A percentile compares a stretch with the other conserved stretches of the same genome.
phyloP scores from a whole-genome alignment of 2,329 filamentous ascomycete genomes.

The Nectriaceae sp. region DNA sequence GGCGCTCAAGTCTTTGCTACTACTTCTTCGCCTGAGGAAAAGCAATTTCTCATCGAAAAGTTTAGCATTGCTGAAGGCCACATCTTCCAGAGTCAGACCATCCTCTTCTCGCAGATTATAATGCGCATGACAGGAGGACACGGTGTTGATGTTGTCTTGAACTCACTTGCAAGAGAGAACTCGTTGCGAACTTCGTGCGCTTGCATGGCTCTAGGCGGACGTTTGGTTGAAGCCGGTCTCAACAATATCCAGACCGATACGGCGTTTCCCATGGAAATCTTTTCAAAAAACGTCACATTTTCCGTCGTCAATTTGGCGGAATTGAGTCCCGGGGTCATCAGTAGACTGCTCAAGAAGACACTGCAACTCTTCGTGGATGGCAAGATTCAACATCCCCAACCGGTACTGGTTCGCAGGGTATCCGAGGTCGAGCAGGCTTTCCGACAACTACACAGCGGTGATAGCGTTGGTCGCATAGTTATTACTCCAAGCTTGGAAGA shows the following conservation, averaged over 20 bases:
- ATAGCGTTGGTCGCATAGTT: slow-evolving; percentile 13
- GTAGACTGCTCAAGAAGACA: slow-evolving; percentile 1
- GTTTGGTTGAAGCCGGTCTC: slow-evolving; percentile 36
- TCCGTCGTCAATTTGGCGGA: slow-evolving; percentile 8
- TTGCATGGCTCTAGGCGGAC: slow-evolving; percentile 34
- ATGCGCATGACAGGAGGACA: slow-evolving; percentile 22
- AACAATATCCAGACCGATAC: slow-evolving; percentile 24
- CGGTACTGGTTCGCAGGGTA: slow-evolving; percentile 5
- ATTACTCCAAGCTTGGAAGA: slow-evolving; percentile 1
- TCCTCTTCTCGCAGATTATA: slow-evolving; percentile 27
- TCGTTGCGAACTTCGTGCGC: slow-evolving; percentile 30
- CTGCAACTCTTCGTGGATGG: slow-evolving; percentile 7
- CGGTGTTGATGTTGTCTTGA: slow-evolving; percentile 36
- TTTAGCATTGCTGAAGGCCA: slow-evolving; percentile 31
- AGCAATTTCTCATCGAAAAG: slow-evolving; percentile 23
- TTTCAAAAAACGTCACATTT: slow-evolving; percentile 13
- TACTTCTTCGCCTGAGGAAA: slow-evolving; percentile 26
- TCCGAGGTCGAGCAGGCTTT: slow-evolving; percentile 6
- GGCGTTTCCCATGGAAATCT: slow-evolving; percentile 5
- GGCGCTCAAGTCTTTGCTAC: slow-evolving; percentile 23
- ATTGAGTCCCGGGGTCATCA: slow-evolving; percentile 2
- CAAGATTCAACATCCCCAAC: neutral
- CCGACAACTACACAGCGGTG: slow-evolving; percentile 11
- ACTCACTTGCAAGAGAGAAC: slow-evolving; percentile 29
- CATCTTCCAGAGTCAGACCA: slow-evolving; percentile 30